Evolutionary conservation across 1,284 basidiomycete genomes (phyloP).

Genomic region (Malassezia globosa): DNA sequence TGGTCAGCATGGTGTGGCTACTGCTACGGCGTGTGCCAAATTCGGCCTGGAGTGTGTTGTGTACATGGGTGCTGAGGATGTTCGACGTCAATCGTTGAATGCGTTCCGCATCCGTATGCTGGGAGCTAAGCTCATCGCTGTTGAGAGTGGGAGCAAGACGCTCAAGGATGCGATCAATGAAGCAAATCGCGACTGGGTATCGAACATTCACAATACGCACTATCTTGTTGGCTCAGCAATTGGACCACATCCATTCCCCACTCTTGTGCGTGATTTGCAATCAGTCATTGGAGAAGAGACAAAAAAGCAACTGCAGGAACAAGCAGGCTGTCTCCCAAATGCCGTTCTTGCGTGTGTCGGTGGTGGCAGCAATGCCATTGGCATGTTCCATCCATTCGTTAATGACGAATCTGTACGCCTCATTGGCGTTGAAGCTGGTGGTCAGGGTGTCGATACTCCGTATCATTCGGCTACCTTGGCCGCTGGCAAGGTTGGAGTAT

Average conservation of each 20-base stretch:
- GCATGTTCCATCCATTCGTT: slow-evolving; percentile 49
- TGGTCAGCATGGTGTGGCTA: slow-evolving; percentile 96
- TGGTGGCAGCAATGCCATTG: slow-evolving; percentile 93
- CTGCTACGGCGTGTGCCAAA: slow-evolving; percentile 91
- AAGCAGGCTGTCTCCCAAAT: slow-evolving; percentile 75
- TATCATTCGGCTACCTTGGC: slow-evolving; percentile 83
- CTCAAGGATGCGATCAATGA: slow-evolving; percentile 69
- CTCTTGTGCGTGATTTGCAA: slow-evolving; percentile 96
- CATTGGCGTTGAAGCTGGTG: slow-evolving; percentile 44
- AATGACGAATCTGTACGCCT: slow-evolving; percentile 35
- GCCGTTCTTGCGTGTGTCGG: slow-evolving; percentile 93
- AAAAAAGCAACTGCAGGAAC: slow-evolving; percentile 68
- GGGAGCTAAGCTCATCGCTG: slow-evolving; percentile 72
- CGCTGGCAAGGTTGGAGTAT: slow-evolving; percentile 79
- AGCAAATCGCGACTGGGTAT: slow-evolving; percentile 72
- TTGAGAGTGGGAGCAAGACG: slow-evolving; percentile 85
- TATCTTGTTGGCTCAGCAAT: slow-evolving; percentile 95
- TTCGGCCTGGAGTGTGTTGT: slow-evolving; percentile 91
- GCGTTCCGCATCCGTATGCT: slow-evolving; percentile 98
- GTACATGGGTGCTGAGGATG: slow-evolving; percentile 99
- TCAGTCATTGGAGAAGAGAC: slow-evolving; percentile 89
- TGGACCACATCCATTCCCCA: slow-evolving; percentile 97
- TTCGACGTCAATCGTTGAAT: slow-evolving; percentile 84
- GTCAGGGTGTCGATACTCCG: slow-evolving; percentile 71
- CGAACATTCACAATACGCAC: slow-evolving; percentile 73